phyloP scores from a whole-genome alignment of 768 basidiomycete species.

The Mycena kentingensis region DNA sequence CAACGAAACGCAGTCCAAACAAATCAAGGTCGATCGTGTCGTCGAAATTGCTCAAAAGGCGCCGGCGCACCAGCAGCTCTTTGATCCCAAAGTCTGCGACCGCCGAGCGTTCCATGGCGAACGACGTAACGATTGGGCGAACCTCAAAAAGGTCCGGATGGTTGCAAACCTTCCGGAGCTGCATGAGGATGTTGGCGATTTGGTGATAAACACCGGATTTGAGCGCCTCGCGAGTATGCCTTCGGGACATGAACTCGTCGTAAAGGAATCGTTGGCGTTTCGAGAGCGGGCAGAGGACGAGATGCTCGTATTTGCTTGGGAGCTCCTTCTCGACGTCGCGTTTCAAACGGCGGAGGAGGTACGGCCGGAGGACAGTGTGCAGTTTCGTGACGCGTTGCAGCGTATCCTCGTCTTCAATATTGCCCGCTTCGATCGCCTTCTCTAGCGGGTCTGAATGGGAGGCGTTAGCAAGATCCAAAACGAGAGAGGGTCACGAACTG shows the following conservation, averaged over 20 bases:
- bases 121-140: conserved; percentile 79
- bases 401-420: conserved; percentile 75
- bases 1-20: conserved; percentile 65
- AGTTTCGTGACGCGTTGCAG: conserved; percentile 82
- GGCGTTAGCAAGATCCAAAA: not conserved
- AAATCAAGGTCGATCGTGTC: conserved; percentile 62
- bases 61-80: conserved; percentile 81
- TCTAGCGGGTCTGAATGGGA: conserved; percentile 77
- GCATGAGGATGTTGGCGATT: conserved; percentile 96
- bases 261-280: conserved; percentile 94
- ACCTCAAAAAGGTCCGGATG: conserved; percentile 93
- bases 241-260: conserved; percentile 92
- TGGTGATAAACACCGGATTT: conserved; percentile 85
- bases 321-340: conserved; percentile 96
- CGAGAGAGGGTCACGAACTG: conserved; percentile 66
- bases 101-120: conserved; percentile 72
- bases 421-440: conserved; percentile 88
- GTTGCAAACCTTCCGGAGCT: conserved; percentile 94
- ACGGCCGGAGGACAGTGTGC: conserved; percentile 95
- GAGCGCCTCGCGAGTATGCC: conserved; percentile 80
- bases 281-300: conserved; percentile 84
- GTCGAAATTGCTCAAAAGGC: conserved; percentile 57
- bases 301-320: conserved; percentile 91
- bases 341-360: conserved; percentile 93
- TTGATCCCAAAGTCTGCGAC: conserved; percentile 83